Evolutionary conservation across 345 rosid genomes (phyloP).

Genomic region (Populus simonii): DNA sequence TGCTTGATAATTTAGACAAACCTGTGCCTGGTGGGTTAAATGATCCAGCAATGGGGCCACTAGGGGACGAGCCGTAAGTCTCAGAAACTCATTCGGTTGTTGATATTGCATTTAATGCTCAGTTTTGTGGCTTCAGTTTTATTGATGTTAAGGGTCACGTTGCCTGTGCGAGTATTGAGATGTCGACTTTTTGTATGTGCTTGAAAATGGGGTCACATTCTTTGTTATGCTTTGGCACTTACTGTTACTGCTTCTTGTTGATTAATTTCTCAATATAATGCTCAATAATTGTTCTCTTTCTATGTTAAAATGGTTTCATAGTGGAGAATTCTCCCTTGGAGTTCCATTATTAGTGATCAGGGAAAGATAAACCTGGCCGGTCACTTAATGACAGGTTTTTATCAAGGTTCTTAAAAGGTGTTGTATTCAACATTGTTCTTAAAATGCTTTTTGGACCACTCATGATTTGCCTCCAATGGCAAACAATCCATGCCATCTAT

Average conservation of each 20-base stretch:
- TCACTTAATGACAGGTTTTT: not conserved
- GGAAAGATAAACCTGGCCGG: not conserved
- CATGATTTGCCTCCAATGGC: not conserved
- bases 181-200: not conserved
- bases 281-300: not conserved
- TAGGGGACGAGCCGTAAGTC: conserved; percentile 19
- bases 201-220: not conserved
- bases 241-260: not conserved
- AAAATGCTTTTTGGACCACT: not conserved
- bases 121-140: not conserved
- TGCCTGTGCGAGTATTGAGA: not conserved
- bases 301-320: not conserved
- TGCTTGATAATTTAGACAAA: conserved; percentile 38
- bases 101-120: not conserved
- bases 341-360: not conserved
- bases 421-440: not conserved
- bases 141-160: not conserved
- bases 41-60: conserved; percentile 51
- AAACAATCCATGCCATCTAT: not conserved
- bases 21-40: conserved; percentile 60
- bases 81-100: not conserved
- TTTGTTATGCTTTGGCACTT: not conserved
- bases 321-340: not conserved
- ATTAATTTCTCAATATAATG: not conserved
- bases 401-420: not conserved